Evolutionary conservation across 768 basidiomycete genomes (phyloP).

Genomic region (Sarcodon sp.): DNA sequence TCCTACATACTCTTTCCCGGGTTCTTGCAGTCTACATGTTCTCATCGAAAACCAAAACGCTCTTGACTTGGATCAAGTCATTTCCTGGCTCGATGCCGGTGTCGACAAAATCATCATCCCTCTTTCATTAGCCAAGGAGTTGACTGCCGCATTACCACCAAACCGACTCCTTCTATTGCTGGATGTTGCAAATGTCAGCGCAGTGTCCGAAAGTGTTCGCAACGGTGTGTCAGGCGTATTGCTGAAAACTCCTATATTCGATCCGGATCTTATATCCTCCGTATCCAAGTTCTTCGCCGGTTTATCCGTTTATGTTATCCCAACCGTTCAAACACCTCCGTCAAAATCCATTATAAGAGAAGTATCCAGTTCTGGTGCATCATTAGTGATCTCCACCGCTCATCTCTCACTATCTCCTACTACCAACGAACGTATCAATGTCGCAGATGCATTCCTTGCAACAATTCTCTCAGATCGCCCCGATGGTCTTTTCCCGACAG

Average conservation of each 20-base stretch:
- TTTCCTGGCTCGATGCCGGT: slow-evolving; percentile 64
- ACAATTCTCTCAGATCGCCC: slow-evolving; percentile 73
- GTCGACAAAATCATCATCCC: slow-evolving; percentile 72
- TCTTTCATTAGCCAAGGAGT: slow-evolving; percentile 47
- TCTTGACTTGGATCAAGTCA: slow-evolving; percentile 38
- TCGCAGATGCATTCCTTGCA: slow-evolving; percentile 81
- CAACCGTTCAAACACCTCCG: slow-evolving; percentile 34
- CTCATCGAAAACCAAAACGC: slow-evolving; percentile 38
- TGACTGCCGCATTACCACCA: slow-evolving; percentile 55
- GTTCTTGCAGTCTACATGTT: slow-evolving; percentile 28
- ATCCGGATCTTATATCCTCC: slow-evolving; percentile 66
- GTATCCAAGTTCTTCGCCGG: slow-evolving; percentile 62
- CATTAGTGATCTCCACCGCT: slow-evolving; percentile 58
- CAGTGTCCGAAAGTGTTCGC: slow-evolving; percentile 64
- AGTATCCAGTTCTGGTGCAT: slow-evolving; percentile 43
- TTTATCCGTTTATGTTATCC: slow-evolving; percentile 49
- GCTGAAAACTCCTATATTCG: slow-evolving; percentile 60
- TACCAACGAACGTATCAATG: slow-evolving; percentile 46
- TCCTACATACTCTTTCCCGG: slow-evolving; percentile 17
- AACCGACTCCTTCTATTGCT: slow-evolving; percentile 68
- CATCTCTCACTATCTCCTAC: slow-evolving; percentile 50
- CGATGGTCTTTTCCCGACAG: slow-evolving; percentile 88
- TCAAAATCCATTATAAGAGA: slow-evolving; percentile 48
- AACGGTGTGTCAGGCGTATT: slow-evolving; percentile 69
- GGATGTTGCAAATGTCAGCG: slow-evolving; percentile 59